Percentiles rank a stretch among this genome's conserved stretches.
These are phyloP conservation scores for Syncephalis plumigaleata DNA, from an alignment of 371 early-diverging fungal species.

Conservation along the genomic window DNA sequence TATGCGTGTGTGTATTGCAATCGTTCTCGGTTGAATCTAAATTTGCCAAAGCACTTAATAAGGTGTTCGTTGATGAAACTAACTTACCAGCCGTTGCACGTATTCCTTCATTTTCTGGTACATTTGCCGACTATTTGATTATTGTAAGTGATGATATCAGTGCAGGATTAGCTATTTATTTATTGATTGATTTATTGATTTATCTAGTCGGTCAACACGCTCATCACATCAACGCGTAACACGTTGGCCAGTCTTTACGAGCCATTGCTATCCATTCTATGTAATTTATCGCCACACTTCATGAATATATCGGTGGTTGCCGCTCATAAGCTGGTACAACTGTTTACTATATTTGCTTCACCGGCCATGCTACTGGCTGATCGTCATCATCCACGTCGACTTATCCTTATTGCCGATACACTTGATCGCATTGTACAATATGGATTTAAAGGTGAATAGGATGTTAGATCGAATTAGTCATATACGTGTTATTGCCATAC, in stretches of 20 bases:
- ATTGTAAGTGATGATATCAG: constrained; percentile 19
- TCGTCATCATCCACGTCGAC: constrained; percentile 48
- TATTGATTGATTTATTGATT: not conserved
- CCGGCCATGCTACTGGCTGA: constrained; percentile 64
- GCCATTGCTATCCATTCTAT: constrained; percentile 48
- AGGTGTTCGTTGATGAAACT: constrained; percentile 43
- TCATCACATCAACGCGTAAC: constrained; percentile 58
- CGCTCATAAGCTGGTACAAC: constrained; percentile 44
- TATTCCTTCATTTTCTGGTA: constrained; percentile 54
- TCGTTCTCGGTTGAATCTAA: constrained; percentile 59
- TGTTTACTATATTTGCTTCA: constrained; percentile 59
- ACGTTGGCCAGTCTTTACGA: constrained; percentile 51
- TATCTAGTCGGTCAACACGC: constrained; percentile 40
- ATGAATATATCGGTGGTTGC: constrained; percentile 54
- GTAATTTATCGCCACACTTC: constrained; percentile 65
- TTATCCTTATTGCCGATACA: constrained; percentile 51
- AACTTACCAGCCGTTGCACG: constrained; percentile 40
- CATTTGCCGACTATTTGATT: constrained; percentile 69
- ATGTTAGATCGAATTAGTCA: not conserved
- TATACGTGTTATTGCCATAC: not conserved
- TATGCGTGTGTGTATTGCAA: constrained; percentile 69
- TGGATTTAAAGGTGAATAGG: constrained; percentile 34
- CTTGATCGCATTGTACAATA: constrained; percentile 70
- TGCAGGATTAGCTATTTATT: not conserved
- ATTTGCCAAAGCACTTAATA: constrained; percentile 61